Evolutionary conservation across 768 basidiomycete genomes (phyloP).

Genomic region (Tremella yokohamensis): DNA sequence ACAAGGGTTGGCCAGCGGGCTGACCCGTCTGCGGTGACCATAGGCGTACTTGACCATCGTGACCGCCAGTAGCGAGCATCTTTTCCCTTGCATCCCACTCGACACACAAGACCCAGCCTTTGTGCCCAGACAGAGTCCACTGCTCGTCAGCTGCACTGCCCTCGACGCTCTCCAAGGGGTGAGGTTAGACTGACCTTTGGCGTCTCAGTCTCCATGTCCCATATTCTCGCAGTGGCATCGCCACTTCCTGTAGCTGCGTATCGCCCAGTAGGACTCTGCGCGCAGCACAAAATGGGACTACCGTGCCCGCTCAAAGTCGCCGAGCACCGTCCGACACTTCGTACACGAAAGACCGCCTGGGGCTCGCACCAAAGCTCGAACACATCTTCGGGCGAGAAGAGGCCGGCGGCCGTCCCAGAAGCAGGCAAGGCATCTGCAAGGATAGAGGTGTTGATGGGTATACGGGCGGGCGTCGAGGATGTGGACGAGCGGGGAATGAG

Average conservation of each 20-base stretch:
- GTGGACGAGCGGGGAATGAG: constrained; percentile 53
- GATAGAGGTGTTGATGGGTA: constrained; percentile 80
- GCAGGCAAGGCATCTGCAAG: constrained; percentile 66
- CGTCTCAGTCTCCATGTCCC: constrained; percentile 90
- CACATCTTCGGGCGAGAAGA: constrained; percentile 65
- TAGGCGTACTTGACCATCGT: constrained; percentile 83
- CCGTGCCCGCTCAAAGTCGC: constrained; percentile 87
- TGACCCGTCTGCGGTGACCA: constrained; percentile 95
- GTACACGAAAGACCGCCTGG: constrained; percentile 89
- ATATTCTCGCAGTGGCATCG: constrained; percentile 84
- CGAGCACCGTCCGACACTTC: constrained; percentile 90
- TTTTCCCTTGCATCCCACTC: constrained; percentile 96
- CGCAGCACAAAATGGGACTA: constrained; percentile 88
- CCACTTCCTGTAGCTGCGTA: constrained; percentile 92
- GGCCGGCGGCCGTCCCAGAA: constrained; percentile 22
- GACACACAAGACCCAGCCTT: constrained; percentile 93
- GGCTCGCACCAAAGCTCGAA: constrained; percentile 86
- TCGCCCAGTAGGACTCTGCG: constrained; percentile 89
- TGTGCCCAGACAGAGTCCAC: constrained; percentile 79
- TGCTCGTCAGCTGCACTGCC: constrained; percentile 6
- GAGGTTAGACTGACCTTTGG: constrained; percentile 57
- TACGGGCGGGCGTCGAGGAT: constrained; percentile 60
- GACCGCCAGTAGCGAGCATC: constrained; percentile 84
- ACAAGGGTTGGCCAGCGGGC: constrained; percentile 78
- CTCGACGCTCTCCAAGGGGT: background rate